Evolutionary conservation across 2,329 filamentous ascomycete genomes (phyloP).

Genomic region (Trichoderma atroviride): DNA sequence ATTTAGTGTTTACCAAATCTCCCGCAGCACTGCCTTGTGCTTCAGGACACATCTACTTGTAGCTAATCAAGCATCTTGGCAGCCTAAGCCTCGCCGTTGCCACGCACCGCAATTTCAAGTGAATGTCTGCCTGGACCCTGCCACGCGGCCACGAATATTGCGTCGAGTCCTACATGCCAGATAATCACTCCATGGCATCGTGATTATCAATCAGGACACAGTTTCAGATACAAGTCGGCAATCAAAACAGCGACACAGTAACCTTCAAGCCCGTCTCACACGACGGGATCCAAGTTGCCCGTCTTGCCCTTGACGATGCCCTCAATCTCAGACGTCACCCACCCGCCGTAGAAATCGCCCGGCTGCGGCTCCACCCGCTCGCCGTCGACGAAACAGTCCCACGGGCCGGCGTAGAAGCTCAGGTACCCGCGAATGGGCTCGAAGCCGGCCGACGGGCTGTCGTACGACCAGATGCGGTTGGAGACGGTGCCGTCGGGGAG

Average conservation of each 20-base stretch:
- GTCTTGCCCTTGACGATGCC: slow-evolving; percentile 51
- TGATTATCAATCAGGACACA: not conserved
- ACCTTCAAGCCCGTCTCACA: slow-evolving; percentile 29
- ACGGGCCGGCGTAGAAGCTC: slow-evolving; percentile 63
- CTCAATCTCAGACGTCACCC: slow-evolving; percentile 63
- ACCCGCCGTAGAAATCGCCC: slow-evolving; percentile 66
- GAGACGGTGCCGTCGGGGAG: slow-evolving; percentile 47
- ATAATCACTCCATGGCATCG: not conserved
- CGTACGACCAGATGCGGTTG: slow-evolving; percentile 63
- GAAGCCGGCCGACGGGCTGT: slow-evolving; percentile 55
- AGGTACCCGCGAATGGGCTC: slow-evolving; percentile 57
- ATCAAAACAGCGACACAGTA: not conserved
- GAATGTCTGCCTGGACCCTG: not conserved
- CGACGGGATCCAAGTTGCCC: slow-evolving; percentile 45
- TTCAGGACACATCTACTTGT: not conserved
- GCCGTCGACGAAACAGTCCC: slow-evolving; percentile 65
- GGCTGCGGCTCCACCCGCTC: slow-evolving; percentile 62
- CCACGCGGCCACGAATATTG: not conserved
- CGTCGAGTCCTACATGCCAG: not conserved
- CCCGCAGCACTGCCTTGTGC: not conserved
- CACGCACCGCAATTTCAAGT: slow-evolving; percentile 7
- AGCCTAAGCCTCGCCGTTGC: not conserved
- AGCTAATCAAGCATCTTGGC: not conserved
- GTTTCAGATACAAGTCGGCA: not conserved
- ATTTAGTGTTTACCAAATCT: not conserved